These are phyloP conservation scores for Aureobasidium subglaciale DNA, from an alignment of 2,329 filamentous ascomycete genomes.

Conservation along the genomic window DNA sequence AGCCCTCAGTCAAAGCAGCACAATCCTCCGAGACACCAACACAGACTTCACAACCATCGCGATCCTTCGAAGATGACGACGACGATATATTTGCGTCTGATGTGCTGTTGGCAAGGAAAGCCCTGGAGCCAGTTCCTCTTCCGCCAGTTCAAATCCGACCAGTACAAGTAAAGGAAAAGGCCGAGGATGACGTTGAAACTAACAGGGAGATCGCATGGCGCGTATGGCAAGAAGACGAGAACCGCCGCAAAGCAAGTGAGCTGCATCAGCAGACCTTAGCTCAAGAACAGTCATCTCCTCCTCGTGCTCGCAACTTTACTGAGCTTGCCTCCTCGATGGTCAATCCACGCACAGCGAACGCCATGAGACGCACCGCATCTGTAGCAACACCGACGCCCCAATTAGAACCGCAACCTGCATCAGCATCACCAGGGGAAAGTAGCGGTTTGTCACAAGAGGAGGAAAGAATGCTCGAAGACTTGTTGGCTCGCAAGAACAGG, in stretches of 20 bases:
- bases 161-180: background rate
- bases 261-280: background rate
- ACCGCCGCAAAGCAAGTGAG: background rate
- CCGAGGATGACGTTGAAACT: background rate
- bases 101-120: background rate
- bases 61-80: background rate
- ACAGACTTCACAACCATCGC: background rate
- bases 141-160: background rate
- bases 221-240: background rate
- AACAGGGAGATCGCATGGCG: background rate
- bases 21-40: background rate
- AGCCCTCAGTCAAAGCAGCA: background rate
- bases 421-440: background rate
- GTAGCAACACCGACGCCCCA: background rate
- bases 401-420: background rate
- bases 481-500: slow-evolving; percentile 12
- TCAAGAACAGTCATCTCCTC: background rate
- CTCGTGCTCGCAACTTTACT: background rate
- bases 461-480: slow-evolving; percentile 1
- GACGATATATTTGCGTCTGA: background rate
- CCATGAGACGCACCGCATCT: background rate
- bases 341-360: background rate
- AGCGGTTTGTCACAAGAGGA: slow-evolving; percentile 1
- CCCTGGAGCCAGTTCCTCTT: background rate
- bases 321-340: background rate